Base-by-base conservation (phyloP, 2,329 filamentous ascomycete species). In the Fusarium sp. region DNA sequence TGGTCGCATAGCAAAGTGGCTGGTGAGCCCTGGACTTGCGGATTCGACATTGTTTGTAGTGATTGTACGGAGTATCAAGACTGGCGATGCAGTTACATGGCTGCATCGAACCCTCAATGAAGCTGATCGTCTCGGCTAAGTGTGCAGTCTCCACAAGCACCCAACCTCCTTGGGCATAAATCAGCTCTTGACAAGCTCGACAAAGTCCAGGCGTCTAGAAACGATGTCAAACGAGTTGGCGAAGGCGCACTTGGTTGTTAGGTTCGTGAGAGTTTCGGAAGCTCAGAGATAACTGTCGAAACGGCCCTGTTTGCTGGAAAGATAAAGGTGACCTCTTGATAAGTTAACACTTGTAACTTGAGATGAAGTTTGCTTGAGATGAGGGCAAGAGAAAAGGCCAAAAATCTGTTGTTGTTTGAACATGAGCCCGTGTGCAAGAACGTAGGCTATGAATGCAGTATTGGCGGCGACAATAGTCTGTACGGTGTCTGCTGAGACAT, bases 1-100 rank as follows among this genome's bases (percentile, higher is more conserved):
- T 73, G 69, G 64, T 83, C 81, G 70, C 79, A 77, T 56, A 79
- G 49, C 54, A 81, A 60, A 57, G 64, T 68, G 53, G 67, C 71
- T 24, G 62, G 44, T 42, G 56, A 58, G 41, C 31, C 55, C 51
- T 53, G 57, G 35, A 31, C 43, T 38, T 58, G 68, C 24, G 35
- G 47, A 53, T 32, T 56, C 41, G 68, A 64, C 65, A 70, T 70
- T 12, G 52, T 68, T 53, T 68, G 61, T 26, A 44, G 47, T 19
- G 19, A 19, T 42, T 58, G 53, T 57, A 41, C 56, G 42, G 32
- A 49, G 40, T 64, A 42, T 66, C 45, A 29, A 58, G 42, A 53
- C 55, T 51, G 40, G 41, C 39, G 54, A 56, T 57, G 36, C 52
- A 50, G 44, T 69, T 64, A 70, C 59, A 70, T 70, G 53, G 62